phyloP scores from a whole-genome alignment of 169 alveolate species.

The Plasmodium blacklocki region DNA sequence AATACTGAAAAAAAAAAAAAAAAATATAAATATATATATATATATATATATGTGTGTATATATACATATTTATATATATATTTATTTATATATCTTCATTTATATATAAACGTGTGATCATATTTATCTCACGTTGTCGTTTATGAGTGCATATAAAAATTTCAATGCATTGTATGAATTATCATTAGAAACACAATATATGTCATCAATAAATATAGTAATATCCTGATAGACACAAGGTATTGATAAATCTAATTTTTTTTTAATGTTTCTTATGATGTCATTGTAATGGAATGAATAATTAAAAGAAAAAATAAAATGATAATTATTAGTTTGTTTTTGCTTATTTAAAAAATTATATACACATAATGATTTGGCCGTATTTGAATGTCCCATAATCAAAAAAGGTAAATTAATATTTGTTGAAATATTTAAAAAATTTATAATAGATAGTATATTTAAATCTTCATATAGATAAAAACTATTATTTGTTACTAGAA shows the following conservation, averaged over 20 bases:
- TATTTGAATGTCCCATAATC: constrained; percentile 28
- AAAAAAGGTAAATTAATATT: constrained; percentile 29
- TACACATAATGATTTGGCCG: constrained; percentile 29
- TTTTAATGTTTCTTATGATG: constrained; percentile 3
- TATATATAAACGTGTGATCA: too few relatives aligned
- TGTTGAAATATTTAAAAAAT: constrained; percentile 7
- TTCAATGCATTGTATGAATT: background rate
- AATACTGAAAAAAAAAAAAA: constrained; percentile 6
- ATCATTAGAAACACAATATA: background rate
- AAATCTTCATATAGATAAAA: constrained; percentile 31
- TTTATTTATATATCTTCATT: too few relatives aligned
- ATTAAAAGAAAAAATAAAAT: constrained; percentile 30
- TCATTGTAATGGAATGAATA: constrained; percentile 14
- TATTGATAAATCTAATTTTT: constrained; percentile 5
- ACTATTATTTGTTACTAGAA: background rate
- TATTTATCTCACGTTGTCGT: background rate
- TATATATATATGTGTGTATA: too few relatives aligned
- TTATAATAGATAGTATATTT: constrained; percentile 20
- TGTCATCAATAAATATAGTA: constrained; percentile 40
- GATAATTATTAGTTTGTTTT: constrained; percentile 4
- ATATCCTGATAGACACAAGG: background rate
- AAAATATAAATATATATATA: background rate
- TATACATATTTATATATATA: too few relatives aligned
- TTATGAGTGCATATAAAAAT: constrained; percentile 14
- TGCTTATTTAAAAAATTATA: constrained; percentile 20